These are phyloP conservation scores for Talaromyces adpressus DNA, from an alignment of 495 filamentous ascomycete species.

Conservation along the genomic window DNA sequence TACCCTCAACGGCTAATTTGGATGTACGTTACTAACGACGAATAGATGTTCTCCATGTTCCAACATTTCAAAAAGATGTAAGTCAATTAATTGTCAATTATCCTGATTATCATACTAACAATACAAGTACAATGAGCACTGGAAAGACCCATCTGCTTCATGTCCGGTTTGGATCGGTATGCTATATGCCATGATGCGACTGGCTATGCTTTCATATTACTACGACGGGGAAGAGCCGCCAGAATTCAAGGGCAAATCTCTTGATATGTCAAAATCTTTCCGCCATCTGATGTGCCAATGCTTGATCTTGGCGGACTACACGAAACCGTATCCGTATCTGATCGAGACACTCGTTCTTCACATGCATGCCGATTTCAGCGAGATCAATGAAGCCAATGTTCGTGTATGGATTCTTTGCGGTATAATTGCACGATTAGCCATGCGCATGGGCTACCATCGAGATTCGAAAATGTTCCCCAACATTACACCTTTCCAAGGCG, in stretches of 20 bases:
- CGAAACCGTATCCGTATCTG: constrained; percentile 74
- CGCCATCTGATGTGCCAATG: constrained; percentile 80
- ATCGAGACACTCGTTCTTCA: constrained; percentile 89
- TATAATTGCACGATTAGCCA: constrained; percentile 75
- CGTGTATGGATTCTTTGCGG: constrained; percentile 76
- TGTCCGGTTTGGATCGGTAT: constrained; percentile 85
- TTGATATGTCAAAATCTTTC: constrained; percentile 75
- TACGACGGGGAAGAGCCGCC: constrained; percentile 86
- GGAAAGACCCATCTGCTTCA: constrained; percentile 74
- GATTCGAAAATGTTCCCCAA: constrained; percentile 79
- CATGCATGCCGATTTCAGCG: constrained; percentile 70
- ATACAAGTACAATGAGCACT: constrained; percentile 70
- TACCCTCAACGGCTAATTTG: not conserved
- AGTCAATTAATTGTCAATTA: constrained; percentile 4
- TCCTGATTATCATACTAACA: constrained; percentile 2
- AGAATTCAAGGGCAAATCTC: constrained; percentile 62
- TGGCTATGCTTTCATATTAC: constrained; percentile 88
- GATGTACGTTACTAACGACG: constrained; percentile 31
- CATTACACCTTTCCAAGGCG: constrained; percentile 80
- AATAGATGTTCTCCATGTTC: constrained; percentile 73
- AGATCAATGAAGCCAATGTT: constrained; percentile 72
- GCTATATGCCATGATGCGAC: constrained; percentile 77
- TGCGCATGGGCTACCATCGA: constrained; percentile 94
- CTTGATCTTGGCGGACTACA: constrained; percentile 80
- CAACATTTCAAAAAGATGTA: constrained; percentile 69